phyloP scores from a whole-genome alignment of 1,284 basidiomycete species.

The Ceratobasidium sp. region DNA sequence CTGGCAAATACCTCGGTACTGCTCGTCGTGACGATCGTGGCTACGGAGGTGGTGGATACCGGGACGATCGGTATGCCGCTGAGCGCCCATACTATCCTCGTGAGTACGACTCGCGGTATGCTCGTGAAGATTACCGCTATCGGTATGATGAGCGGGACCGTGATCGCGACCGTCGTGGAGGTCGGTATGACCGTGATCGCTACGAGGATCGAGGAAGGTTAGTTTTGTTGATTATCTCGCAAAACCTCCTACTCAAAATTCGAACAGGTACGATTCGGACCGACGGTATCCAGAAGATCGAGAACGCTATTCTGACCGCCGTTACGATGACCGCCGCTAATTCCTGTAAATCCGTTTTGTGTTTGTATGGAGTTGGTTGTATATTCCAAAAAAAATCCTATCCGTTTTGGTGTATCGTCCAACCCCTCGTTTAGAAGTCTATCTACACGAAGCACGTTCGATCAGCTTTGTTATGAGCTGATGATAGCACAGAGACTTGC shows the following conservation, averaged over 20 bases:
- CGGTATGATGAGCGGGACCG: conserved; percentile 48
- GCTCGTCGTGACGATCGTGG: conserved; percentile 72
- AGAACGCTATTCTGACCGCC: conserved; percentile 27
- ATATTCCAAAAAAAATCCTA: too few species aligned
- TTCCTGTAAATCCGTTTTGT: too few species aligned
- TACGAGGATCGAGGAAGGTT: conserved; percentile 37
- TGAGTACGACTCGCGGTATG: conserved; percentile 81
- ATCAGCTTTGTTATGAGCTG: too few species aligned
- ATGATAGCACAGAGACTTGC: too few species aligned
- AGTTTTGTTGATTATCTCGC: conserved; percentile 24
- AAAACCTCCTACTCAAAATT: too few species aligned
- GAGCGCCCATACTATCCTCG: conserved; percentile 82
- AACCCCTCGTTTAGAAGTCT: too few species aligned
- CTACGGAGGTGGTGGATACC: conserved; percentile 28
- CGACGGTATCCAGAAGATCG: conserved; percentile 48
- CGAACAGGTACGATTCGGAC: too few species aligned
- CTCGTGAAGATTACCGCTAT: too few species aligned
- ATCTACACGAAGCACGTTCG: too few species aligned
- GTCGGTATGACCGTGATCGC: conserved; percentile 52
- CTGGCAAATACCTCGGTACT: conserved; percentile 92
- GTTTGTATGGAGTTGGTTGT: too few species aligned
- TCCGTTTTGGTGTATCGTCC: too few species aligned
- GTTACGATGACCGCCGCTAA: too few species aligned
- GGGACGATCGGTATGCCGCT: conserved; percentile 39
- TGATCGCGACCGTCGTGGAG: conserved; percentile 49